Conservation (phyloP, 805 yeast genomes). For the Candida vaughaniae region DNA sequence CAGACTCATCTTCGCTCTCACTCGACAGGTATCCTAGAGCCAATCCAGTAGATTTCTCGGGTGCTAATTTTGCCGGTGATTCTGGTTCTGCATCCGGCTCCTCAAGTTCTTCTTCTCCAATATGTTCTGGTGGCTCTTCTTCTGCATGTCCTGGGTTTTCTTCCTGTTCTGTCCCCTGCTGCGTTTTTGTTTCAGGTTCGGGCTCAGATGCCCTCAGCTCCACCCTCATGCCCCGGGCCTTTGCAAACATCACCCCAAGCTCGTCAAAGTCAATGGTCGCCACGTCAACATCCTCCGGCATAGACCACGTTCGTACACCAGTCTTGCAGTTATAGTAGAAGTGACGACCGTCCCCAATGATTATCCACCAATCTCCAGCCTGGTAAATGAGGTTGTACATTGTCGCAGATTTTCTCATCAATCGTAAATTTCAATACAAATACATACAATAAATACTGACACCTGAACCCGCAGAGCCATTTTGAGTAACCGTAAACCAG, state of each 20-base stretch:
- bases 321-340: constrained; percentile 11
- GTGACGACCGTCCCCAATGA: constrained; percentile 10
- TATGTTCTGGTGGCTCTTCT: constrained; percentile 1
- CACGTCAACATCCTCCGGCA: constrained; percentile 9
- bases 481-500: not conserved
- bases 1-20: constrained; percentile 3
- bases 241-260: constrained; percentile 10
- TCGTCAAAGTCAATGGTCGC: constrained; percentile 8
- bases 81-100: constrained; percentile 3
- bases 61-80: not conserved
- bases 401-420: not conserved
- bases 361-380: constrained; percentile 9
- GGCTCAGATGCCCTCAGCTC: not conserved
- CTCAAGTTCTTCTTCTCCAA: not conserved
- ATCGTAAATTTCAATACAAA: not conserved
- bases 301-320: constrained; percentile 8
- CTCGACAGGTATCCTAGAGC: constrained; percentile 10
- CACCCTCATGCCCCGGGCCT: constrained; percentile 13
- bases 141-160: not conserved
- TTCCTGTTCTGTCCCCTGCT: not conserved
- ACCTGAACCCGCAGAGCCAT: not conserved
- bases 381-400: constrained; percentile 13
- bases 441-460: not conserved
- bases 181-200: not conserved
- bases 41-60: constrained; percentile 1